A percentile compares a stretch with the other conserved stretches of the same genome.
Evolutionary conservation across 805 yeast species (phyloP).

Genomic region (Jamesozyma lodderae): DNA sequence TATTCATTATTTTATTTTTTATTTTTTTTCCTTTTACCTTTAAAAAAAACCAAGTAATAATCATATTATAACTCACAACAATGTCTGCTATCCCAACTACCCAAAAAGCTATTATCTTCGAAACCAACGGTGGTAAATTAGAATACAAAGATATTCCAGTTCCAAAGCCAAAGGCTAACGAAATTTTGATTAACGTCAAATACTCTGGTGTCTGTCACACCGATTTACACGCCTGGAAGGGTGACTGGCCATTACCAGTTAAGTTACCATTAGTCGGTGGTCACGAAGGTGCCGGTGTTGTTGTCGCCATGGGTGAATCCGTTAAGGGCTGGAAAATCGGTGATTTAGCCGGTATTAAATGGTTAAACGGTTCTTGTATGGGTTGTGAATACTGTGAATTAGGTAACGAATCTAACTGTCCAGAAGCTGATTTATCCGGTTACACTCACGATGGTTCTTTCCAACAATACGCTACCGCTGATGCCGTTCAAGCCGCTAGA

Average conservation of each 20-base stretch:
- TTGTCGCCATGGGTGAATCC: constrained; percentile 52
- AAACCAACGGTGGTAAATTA: constrained; percentile 35
- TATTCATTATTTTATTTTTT: too few species aligned
- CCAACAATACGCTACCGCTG: constrained; percentile 60
- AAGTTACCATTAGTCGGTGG: constrained; percentile 61
- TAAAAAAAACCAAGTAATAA: too few species aligned
- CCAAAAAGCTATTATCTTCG: constrained; percentile 44
- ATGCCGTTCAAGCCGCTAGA: constrained; percentile 53
- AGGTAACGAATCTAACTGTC: constrained; percentile 56
- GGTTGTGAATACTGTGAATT: constrained; percentile 55
- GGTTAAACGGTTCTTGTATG: constrained; percentile 63
- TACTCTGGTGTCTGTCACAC: constrained; percentile 73
- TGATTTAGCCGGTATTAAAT: constrained; percentile 58
- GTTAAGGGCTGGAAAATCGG: constrained; percentile 55
- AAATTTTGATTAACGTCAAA: constrained; percentile 55
- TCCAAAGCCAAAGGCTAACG: constrained; percentile 55
- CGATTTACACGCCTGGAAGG: constrained; percentile 67
- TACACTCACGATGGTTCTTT: constrained; percentile 64
- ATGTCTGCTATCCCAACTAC: constrained; percentile 36
- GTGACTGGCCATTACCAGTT: constrained; percentile 58
- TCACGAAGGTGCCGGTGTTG: constrained; percentile 68
- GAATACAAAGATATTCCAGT: constrained; percentile 45
- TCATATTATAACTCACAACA: too few species aligned
- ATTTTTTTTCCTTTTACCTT: too few species aligned
- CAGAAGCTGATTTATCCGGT: constrained; percentile 61